These are phyloP conservation scores for Fraxinus albicans DNA, from an alignment of 305 asterid genomes.

Conservation along the genomic window DNA sequence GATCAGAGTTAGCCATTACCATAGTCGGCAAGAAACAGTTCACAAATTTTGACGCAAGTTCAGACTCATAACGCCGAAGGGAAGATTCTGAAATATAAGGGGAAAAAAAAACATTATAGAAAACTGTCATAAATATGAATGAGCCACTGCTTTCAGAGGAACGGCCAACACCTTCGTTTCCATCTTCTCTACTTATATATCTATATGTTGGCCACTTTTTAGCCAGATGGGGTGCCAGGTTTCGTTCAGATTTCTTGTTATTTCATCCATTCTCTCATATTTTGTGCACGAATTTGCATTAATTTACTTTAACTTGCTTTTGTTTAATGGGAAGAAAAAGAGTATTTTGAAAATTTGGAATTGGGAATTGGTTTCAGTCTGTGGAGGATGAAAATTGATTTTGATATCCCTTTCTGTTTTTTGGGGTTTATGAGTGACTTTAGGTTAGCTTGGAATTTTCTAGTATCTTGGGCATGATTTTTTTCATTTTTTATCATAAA, in stretches of 20 bases:
- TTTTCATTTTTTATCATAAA: neutral
- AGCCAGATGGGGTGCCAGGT: constrained; percentile 97
- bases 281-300: neutral
- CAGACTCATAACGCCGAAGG: neutral
- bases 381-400: neutral
- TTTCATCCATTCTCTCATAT: neutral
- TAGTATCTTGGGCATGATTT: no score
- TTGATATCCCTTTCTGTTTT: neutral
- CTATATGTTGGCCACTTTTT: constrained; percentile 72
- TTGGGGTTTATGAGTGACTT: neutral
- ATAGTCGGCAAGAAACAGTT: neutral
- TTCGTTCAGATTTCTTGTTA: constrained; percentile 4
- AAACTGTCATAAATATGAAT: constrained; percentile 9
- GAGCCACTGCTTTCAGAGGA: constrained; percentile 29
- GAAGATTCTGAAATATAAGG: neutral
- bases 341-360: neutral
- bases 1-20: neutral
- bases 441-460: neutral
- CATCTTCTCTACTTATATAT: constrained; percentile 46
- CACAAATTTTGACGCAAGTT: neutral
- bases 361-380: neutral
- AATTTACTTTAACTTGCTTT: neutral
- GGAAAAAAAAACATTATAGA: neutral
- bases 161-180: constrained; percentile 30
- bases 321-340: neutral